A percentile compares a stretch with the other conserved stretches of the same genome.
Evolutionary conservation across 768 basidiomycete genomes (phyloP).

Genomic region (Lactifluus piperatus): DNA sequence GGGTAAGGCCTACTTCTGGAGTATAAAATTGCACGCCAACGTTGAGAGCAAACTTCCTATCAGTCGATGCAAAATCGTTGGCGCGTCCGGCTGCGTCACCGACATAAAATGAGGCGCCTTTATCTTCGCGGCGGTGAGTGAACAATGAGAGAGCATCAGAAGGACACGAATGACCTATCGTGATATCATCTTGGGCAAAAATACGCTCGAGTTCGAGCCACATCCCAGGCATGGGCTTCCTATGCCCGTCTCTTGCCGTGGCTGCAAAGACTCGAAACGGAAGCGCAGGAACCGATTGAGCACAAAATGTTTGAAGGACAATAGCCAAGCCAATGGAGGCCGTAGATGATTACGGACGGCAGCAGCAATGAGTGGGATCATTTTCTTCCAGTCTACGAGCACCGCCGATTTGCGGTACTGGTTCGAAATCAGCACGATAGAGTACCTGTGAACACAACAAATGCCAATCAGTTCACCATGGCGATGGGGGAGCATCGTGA

Average conservation of each 20-base stretch:
- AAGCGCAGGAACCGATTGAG: slow-evolving; percentile 40
- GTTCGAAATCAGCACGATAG: slow-evolving; percentile 75
- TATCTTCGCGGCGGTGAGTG: slow-evolving; percentile 38
- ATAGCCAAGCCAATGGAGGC: not conserved
- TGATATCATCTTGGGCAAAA: slow-evolving; percentile 45
- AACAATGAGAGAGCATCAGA: not conserved
- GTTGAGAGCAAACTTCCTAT: slow-evolving; percentile 81
- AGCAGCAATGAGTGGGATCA: slow-evolving; percentile 58
- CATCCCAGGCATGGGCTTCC: slow-evolving; percentile 88
- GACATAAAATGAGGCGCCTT: slow-evolving; percentile 60
- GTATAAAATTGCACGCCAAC: slow-evolving; percentile 66
- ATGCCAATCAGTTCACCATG: not conserved
- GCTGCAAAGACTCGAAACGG: slow-evolving; percentile 80
- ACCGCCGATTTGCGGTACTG: slow-evolving; percentile 47
- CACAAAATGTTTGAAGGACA: not conserved
- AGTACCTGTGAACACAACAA: slow-evolving; percentile 37
- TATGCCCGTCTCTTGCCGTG: slow-evolving; percentile 57
- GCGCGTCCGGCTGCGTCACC: slow-evolving; percentile 86
- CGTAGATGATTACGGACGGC: slow-evolving; percentile 34
- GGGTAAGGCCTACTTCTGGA: slow-evolving; percentile 56
- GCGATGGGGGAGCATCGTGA: slow-evolving; percentile 2
- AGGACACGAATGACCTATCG: slow-evolving; percentile 44
- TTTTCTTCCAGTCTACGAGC: slow-evolving; percentile 65
- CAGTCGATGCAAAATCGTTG: slow-evolving; percentile 70
- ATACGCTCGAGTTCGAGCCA: slow-evolving; percentile 64